A percentile compares a stretch with the other conserved stretches of the same genome.
Conservation (phyloP, 495 filamentous ascomycete genomes). For the Venustampulla echinocandica region DNA sequence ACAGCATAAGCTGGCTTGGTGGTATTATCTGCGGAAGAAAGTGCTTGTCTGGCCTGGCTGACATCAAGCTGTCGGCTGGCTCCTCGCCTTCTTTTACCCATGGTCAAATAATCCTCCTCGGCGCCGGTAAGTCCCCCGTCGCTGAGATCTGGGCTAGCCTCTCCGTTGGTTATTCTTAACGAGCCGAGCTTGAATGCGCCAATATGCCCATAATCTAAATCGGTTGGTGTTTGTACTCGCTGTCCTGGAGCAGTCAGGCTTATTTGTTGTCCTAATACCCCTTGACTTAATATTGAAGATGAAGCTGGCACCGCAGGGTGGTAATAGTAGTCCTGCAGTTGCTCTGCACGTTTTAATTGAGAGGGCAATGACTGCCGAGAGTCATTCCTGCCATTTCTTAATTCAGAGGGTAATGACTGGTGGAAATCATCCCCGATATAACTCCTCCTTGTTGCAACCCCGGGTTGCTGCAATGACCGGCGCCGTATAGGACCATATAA, state of each 20-base stretch:
- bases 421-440: constrained; percentile 8
- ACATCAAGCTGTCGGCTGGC: background rate
- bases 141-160: constrained; percentile 35
- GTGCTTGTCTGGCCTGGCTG: constrained; percentile 11
- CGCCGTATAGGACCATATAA: constrained; percentile 18
- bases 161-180: constrained; percentile 49
- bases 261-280: constrained; percentile 4
- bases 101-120: constrained; percentile 12
- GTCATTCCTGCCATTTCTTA: background rate
- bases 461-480: constrained; percentile 18
- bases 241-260: constrained; percentile 3
- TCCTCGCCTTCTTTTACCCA: background rate
- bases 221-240: constrained; percentile 20
- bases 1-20: constrained; percentile 10
- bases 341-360: background rate
- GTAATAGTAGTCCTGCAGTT: constrained; percentile 3
- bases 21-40: constrained; percentile 1
- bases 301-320: constrained; percentile 1
- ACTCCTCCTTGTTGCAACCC: constrained; percentile 19
- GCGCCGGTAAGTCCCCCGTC: constrained; percentile 4
- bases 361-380: constrained; percentile 3
- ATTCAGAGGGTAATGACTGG: no score
- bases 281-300: constrained; percentile 3
- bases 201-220: constrained; percentile 25
- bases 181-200: constrained; percentile 52